These are phyloP conservation scores for Wilhelminamyces savonicus DNA, from an alignment of 805 yeast species.

Conservation along the genomic window DNA sequence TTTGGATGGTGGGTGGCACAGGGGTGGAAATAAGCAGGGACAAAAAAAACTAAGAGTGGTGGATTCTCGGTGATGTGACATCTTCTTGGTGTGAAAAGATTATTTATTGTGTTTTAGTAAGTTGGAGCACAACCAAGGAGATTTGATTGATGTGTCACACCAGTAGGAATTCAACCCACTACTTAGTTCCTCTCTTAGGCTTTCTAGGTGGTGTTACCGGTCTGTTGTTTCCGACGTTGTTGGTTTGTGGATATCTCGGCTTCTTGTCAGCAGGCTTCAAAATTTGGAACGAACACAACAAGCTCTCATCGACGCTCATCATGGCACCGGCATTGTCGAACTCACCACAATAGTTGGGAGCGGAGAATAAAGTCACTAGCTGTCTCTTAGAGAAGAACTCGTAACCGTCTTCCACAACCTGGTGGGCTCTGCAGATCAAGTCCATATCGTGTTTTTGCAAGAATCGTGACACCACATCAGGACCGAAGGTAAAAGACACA, in stretches of 20 bases:
- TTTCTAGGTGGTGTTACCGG: conserved; percentile 58
- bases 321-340: conserved; percentile 99
- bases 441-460: conserved; percentile 97
- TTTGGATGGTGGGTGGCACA: no score
- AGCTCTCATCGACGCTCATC: conserved; percentile 98
- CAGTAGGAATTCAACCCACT: no score
- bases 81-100: no score
- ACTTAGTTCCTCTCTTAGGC: conserved; percentile 45
- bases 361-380: conserved; percentile 89
- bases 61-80: no score
- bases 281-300: conserved; percentile 93
- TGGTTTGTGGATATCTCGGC: conserved; percentile 53
- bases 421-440: conserved; percentile 96
- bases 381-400: conserved; percentile 96
- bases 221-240: conserved; percentile 36
- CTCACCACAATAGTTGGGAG: conserved; percentile 98
- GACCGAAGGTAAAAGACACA: conserved; percentile 99
- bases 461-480: conserved; percentile 94
- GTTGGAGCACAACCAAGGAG: no score
- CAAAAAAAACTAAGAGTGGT: no score
- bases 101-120: no score
- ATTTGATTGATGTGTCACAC: no score
- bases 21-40: no score
- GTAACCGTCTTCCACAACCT: conserved; percentile 98
- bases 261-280: conserved; percentile 98